These are phyloP conservation scores for Hypoxylon lenormandii DNA, from an alignment of 495 filamentous ascomycete species.

Conservation along the genomic window DNA sequence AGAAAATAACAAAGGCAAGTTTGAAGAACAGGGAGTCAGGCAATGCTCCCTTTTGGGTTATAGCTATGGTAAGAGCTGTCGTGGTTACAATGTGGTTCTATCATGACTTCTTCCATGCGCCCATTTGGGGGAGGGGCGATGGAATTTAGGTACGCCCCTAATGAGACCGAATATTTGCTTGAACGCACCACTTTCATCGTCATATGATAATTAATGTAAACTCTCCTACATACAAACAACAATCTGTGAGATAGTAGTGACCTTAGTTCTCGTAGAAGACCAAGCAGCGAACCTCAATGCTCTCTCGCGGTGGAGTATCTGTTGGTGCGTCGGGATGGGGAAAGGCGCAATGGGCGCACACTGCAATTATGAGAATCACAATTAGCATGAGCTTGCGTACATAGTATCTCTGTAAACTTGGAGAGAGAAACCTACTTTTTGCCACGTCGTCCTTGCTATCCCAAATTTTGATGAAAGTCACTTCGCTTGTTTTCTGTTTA, in stretches of 20 bases:
- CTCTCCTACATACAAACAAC: neutral
- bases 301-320: conserved; percentile 5
- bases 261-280: conserved; percentile 15
- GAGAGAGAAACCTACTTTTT: neutral
- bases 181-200: neutral
- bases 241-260: neutral
- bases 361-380: neutral
- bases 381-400: neutral
- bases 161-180: neutral
- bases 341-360: conserved; percentile 13
- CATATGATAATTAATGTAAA: neutral
- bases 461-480: conserved; percentile 30
- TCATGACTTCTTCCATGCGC: conserved; percentile 17
- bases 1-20: conserved; percentile 14
- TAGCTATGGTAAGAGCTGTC: neutral
- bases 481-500: conserved; percentile 16
- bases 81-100: conserved; percentile 13
- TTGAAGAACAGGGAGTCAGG: neutral
- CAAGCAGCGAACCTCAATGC: conserved; percentile 12
- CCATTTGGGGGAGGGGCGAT: conserved; percentile 11
- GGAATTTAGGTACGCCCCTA: neutral
- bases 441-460: conserved; percentile 27
- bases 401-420: neutral
- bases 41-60: conserved; percentile 4
- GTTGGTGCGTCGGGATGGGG: conserved; percentile 1